These are phyloP conservation scores for Vaccinium vitisidaea DNA, from an alignment of 148 eudicot species.

Conservation along the genomic window DNA sequence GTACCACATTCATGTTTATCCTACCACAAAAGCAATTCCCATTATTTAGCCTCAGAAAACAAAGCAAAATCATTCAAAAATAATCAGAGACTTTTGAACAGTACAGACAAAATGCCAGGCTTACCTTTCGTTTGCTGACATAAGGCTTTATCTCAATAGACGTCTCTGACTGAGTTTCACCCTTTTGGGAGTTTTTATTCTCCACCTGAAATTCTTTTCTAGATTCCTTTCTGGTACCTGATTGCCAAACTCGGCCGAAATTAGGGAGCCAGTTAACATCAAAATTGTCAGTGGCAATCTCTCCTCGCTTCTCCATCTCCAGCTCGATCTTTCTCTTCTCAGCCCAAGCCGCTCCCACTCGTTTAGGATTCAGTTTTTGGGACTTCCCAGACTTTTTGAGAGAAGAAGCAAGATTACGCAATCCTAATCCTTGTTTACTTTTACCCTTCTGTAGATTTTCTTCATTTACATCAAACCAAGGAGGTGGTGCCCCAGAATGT, in stretches of 20 bases:
- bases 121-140: constrained; percentile 89
- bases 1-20: neutral
- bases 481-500: constrained; percentile 89
- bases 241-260: constrained; percentile 96
- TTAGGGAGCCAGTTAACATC: constrained; percentile 90
- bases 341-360: constrained; percentile 99
- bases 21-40: neutral
- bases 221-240: constrained; percentile 89
- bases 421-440: constrained; percentile 18
- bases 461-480: constrained; percentile 73
- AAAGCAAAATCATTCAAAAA: neutral
- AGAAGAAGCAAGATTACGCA: constrained; percentile 13
- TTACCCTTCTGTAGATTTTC: constrained; percentile 22
- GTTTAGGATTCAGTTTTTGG: constrained; percentile 77
- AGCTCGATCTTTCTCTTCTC: constrained; percentile 88
- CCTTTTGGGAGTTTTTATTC: constrained; percentile 29
- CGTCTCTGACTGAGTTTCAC: constrained; percentile 38
- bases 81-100: neutral
- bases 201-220: constrained; percentile 71
- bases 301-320: constrained; percentile 88
- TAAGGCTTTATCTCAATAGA: constrained; percentile 68
- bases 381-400: constrained; percentile 38
- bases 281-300: constrained; percentile 33
- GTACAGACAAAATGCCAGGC: constrained; percentile 31
- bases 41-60: neutral